Evolutionary conservation across 306 rosid genomes (phyloP), one percentile per base, ranked within the genome.

Genomic region (Cajanus cajan): DNA sequence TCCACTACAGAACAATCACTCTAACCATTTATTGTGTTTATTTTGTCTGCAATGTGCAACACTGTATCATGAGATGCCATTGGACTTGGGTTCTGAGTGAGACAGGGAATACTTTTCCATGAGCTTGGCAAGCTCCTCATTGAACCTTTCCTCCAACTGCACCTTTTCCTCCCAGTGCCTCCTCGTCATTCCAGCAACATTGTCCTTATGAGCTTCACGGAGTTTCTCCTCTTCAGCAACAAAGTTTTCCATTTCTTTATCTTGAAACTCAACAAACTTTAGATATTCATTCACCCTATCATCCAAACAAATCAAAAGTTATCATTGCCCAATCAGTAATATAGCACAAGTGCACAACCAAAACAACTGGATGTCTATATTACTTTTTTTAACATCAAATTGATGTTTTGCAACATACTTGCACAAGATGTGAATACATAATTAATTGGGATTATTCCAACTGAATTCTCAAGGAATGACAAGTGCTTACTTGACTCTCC

Each of bases 101-200:
- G 78, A 82, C 7, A 87, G 87, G 72, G 93, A 65, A 77, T 88
- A 87, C 51, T 81, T 78, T 15, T 85, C 87, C 93, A 87, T 92
- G 71, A 92, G 88, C 69, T 25, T 57, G 68, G 87, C 79, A n/a
- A 90, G 68, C 40, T 72, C 73, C 4, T 76, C 78, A 68, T 85
- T 68, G 14, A 86, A 88, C 7, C 57, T 79, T 37, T 87, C 70
- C 84, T 90, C 97, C 71, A 86, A 62, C 78, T 71, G 72, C 0
- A 87, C 84, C 83, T 83, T 89, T 73, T 87, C 92, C 31, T 87
- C 89, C 92, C 84, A 87, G 19, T 89, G 89, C 68, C 90, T 82
- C 73, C 13, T 50, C 69, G 33, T 87, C 91, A 86, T 85, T 8
- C 73, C 88, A 33, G 66, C 79, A 57, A 82, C 81, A 19, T 82